Conservation (phyloP, 2,329 filamentous ascomycete genomes). For the Annulohypoxylon truncatum region DNA sequence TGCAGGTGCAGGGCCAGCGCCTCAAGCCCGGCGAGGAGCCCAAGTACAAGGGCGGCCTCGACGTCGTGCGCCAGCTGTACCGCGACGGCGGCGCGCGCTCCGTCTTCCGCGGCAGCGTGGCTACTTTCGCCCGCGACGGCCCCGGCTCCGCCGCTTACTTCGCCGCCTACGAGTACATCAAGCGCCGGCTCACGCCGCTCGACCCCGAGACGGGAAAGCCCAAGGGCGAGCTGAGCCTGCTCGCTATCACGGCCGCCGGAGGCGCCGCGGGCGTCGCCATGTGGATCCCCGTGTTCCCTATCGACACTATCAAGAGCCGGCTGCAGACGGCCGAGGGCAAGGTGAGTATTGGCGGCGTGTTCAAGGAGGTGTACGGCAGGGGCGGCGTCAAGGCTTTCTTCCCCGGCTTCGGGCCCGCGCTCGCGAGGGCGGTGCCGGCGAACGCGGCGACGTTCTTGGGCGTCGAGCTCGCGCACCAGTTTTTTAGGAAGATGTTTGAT, state of each 20-base stretch:
- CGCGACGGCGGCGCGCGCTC: constrained; percentile 88
- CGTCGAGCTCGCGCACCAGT: constrained; percentile 84
- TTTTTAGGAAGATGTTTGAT: constrained; percentile 80
- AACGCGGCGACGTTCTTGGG: constrained; percentile 96
- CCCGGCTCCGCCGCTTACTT: constrained; percentile 96
- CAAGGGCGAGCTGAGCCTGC: constrained; percentile 80
- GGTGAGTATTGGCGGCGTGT: constrained; percentile 81
- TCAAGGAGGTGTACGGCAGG: constrained; percentile 82
- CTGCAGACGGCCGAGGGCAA: constrained; percentile 91
- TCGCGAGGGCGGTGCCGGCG: constrained; percentile 92
- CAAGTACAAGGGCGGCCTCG: constrained; percentile 85
- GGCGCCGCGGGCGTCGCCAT: constrained; percentile 94
- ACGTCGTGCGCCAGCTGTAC: constrained; percentile 95
- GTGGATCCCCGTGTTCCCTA: constrained; percentile 99
- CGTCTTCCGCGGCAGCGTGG: constrained; percentile 90
- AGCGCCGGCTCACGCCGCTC: constrained; percentile 84
- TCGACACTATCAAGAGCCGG: constrained; percentile 95
- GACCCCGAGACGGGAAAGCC: constrained; percentile 79
- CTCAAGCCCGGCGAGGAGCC: constrained; percentile 91
- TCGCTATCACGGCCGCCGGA: constrained; percentile 86
- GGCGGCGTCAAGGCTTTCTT: constrained; percentile 95
- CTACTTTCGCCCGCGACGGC: constrained; percentile 93
- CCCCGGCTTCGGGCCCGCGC: constrained; percentile 92
- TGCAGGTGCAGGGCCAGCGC: constrained; percentile 93
- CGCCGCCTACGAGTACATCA: constrained; percentile 95